phyloP scores from a whole-genome alignment of 257 asterid species.

The Nicotiana tomentosiformis region DNA sequence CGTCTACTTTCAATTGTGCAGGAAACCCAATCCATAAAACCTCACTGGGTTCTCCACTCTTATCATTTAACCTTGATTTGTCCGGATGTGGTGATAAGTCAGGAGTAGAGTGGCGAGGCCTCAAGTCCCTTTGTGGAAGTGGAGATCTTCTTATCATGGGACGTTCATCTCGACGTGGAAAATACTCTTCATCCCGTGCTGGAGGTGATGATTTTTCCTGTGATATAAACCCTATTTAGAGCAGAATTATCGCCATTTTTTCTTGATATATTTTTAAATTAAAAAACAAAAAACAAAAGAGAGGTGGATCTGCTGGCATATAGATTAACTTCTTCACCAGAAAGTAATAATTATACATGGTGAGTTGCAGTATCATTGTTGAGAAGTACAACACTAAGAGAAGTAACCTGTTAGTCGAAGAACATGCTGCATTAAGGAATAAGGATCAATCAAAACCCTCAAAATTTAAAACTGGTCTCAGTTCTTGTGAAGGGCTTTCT shows the following conservation, averaged over 20 bases:
- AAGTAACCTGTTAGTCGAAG: neutral
- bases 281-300: neutral
- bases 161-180: slow-evolving; percentile 46
- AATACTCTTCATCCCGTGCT: slow-evolving; percentile 42
- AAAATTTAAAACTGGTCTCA: neutral
- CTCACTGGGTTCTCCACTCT: slow-evolving; percentile 75
- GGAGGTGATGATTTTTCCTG: slow-evolving; percentile 71
- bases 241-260: slow-evolving; percentile 4
- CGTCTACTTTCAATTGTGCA: slow-evolving; percentile 76
- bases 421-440: neutral
- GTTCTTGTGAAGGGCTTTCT: neutral
- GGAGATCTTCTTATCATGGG: slow-evolving; percentile 53
- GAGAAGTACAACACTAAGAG: neutral
- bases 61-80: slow-evolving; percentile 52
- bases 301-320: neutral
- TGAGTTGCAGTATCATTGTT: neutral
- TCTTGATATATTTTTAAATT: neutral
- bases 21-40: slow-evolving; percentile 97
- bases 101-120: slow-evolving; percentile 51
- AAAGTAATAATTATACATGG: neutral
- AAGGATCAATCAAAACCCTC: neutral
- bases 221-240: slow-evolving; percentile 31
- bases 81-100: slow-evolving; percentile 37
- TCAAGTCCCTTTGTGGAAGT: slow-evolving; percentile 46
- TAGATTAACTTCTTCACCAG: neutral